Conservation (phyloP, 2,329 filamentous ascomycete species). For the Corniculantispora saksenae region DNA sequence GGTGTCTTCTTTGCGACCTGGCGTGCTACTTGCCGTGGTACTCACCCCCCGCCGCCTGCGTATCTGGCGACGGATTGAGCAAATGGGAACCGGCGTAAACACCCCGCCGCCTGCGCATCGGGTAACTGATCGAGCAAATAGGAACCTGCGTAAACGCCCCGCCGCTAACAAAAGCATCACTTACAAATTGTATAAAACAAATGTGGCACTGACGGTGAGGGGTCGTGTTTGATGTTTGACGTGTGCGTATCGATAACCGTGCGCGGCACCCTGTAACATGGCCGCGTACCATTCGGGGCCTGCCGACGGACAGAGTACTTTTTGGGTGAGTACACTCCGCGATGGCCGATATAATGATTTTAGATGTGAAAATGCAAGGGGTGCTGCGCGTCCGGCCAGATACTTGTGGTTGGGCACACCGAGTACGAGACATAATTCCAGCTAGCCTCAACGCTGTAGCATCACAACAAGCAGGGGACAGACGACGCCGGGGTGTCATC, state of each 20-base stretch:
- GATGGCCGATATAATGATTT: neutral
- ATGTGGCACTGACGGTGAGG: neutral
- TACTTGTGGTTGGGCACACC: neutral
- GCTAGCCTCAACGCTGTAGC: neutral
- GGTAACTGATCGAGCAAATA: neutral
- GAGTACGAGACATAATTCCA: neutral
- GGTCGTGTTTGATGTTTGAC: slow-evolving; percentile 15
- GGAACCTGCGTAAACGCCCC: neutral
- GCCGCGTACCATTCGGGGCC: neutral
- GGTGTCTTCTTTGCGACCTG: no score
- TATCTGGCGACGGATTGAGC: neutral
- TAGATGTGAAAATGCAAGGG: neutral
- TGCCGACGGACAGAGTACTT: neutral
- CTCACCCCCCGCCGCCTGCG: no score
- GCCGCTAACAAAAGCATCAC: neutral
- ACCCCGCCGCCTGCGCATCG: neutral
- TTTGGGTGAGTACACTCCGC: neutral
- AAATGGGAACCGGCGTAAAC: neutral
- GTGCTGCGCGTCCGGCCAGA: no score
- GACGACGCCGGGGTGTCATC: neutral
- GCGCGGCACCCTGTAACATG: slow-evolving; percentile 3
- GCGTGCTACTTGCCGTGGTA: no score
- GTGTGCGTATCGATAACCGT: slow-evolving; percentile 6
- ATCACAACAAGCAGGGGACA: neutral
- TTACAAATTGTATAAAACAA: neutral